These are phyloP conservation scores for Agrocybe pediades DNA, from an alignment of 768 basidiomycete genomes.

Conservation along the genomic window DNA sequence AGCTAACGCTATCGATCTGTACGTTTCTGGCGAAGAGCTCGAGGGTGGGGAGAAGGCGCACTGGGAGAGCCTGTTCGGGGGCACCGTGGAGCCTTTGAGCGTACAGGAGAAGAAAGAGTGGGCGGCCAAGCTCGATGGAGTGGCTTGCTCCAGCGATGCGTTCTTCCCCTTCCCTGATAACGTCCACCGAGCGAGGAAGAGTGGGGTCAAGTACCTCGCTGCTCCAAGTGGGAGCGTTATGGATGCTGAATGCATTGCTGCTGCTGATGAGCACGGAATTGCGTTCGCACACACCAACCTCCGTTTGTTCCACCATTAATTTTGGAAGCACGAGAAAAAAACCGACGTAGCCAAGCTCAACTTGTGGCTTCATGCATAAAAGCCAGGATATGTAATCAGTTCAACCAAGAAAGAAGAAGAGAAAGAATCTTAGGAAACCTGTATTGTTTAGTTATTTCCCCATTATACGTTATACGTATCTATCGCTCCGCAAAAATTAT, in stretches of 20 bases:
- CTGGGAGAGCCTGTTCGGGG: slow-evolving; percentile 90
- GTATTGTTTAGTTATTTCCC: no score
- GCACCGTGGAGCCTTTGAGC: slow-evolving; percentile 62
- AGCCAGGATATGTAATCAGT: no score
- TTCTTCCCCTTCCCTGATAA: slow-evolving; percentile 99
- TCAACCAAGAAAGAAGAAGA: no score
- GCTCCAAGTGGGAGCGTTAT: slow-evolving; percentile 95
- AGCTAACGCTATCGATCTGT: slow-evolving; percentile 97
- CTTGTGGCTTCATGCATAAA: no score
- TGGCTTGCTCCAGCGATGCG: slow-evolving; percentile 94
- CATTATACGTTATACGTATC: no score
- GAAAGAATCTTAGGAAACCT: no score
- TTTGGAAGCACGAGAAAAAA: no score
- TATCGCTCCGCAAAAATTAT: no score
- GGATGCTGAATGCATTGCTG: slow-evolving; percentile 96
- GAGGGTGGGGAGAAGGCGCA: slow-evolving; percentile 88
- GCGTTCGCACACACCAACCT: slow-evolving; percentile 90
- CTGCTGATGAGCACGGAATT: slow-evolving; percentile 90
- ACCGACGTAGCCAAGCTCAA: no score
- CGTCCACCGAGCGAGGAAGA: slow-evolving; percentile 89
- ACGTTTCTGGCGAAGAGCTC: slow-evolving; percentile 86
- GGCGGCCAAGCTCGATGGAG: slow-evolving; percentile 73
- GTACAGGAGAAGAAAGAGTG: slow-evolving; percentile 75
- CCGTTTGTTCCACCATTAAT: slow-evolving; percentile 90
- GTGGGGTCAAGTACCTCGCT: slow-evolving; percentile 90